Evolutionary conservation across 331 rosid genomes (phyloP).

Genomic region (Malus hybrid): DNA sequence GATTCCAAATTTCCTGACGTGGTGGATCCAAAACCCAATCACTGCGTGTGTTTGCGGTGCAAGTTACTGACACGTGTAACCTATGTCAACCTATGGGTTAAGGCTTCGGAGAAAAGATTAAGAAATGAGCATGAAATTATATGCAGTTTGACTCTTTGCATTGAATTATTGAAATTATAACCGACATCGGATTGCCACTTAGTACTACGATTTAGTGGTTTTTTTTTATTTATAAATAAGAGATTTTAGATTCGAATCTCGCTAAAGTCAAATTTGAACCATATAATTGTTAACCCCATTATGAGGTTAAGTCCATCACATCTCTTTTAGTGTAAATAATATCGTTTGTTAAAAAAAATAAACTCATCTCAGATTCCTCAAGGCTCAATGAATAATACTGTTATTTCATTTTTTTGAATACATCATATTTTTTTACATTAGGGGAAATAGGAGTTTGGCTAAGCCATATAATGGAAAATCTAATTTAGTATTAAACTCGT

Average conservation of each 20-base stretch:
- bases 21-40: slow-evolving; percentile 17
- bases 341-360: no score
- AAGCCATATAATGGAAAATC: fast-evolving
- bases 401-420: no score
- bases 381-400: no score
- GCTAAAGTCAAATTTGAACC: no score
- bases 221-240: no score
- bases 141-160: not conserved
- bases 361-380: no score
- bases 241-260: no score
- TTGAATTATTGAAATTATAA: not conserved
- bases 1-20: slow-evolving; percentile 29
- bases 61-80: slow-evolving; percentile 22
- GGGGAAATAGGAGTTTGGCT: fast-evolving
- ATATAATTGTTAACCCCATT: no score
- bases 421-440: no score
- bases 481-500: no score
- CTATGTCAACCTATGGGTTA: not conserved
- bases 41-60: slow-evolving; percentile 18
- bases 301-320: fast-evolving
- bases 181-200: no score
- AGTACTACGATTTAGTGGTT: fast-evolving
- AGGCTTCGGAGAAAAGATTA: slow-evolving; percentile 9
- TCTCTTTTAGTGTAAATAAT: no score
- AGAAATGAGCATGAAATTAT: not conserved